Conservation (phyloP, 1,284 basidiomycete genomes). For the Cryptococcus hybrid region DNA sequence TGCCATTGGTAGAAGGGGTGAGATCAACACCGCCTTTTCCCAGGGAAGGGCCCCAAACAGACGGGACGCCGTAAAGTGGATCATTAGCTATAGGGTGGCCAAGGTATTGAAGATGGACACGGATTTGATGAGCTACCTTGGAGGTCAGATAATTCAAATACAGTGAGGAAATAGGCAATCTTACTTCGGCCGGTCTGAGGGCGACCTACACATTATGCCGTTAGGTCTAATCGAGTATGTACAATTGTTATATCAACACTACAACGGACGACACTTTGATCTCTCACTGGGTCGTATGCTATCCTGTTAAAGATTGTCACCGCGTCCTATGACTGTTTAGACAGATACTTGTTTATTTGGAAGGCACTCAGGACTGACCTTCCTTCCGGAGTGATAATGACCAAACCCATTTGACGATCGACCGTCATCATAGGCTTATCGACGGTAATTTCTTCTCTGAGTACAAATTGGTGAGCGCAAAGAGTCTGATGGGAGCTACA, state of each 20-base stretch:
- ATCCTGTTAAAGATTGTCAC: conserved; percentile 86
- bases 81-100: conserved; percentile 94
- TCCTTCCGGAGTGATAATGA: conserved; percentile 90
- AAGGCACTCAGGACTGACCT: conserved; percentile 54
- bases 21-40: conserved; percentile 82
- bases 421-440: conserved; percentile 87
- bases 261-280: conserved; percentile 90
- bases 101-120: conserved; percentile 94
- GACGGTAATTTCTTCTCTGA: conserved; percentile 72
- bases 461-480: neutral
- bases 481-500: too few species aligned
- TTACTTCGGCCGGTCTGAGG: conserved; percentile 84
- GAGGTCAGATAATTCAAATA: neutral
- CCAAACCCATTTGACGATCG: conserved; percentile 93
- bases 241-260: conserved; percentile 32
- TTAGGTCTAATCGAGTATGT: too few species aligned
- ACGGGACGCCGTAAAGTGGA: conserved; percentile 73
- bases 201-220: conserved; percentile 56
- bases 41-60: conserved; percentile 76
- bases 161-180: conserved; percentile 30
- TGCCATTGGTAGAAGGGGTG: conserved; percentile 49
- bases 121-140: conserved; percentile 79
- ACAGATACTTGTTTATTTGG: too few species aligned
- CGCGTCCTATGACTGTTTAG: conserved; percentile 53
- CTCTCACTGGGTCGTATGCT: conserved; percentile 74